Evolutionary conservation across 2,329 filamentous ascomycete species (phyloP), one percentile per base, ranked within the genome.

Genomic region (Aureobasidium sp.): DNA sequence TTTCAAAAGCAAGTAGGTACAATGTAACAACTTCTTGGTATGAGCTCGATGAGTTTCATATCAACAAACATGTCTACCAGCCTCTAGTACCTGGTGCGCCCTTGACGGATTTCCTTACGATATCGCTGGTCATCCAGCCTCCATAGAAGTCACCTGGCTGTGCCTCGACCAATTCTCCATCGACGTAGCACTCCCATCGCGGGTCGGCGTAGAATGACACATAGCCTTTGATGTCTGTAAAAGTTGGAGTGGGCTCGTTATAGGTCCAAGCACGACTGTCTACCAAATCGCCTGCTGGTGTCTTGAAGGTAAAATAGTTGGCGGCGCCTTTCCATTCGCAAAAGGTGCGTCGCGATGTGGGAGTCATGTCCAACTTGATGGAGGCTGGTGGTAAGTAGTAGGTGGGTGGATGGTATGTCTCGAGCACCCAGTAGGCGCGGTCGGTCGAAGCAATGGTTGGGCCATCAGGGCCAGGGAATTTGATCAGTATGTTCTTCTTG

Each of bases 251-350:
- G 4, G 84, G 84, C 45, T 73, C 69, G 61, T 82, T 79, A 68
- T 86, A 87, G 5, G 79, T 81, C 84, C 84, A 87, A 36, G 84
- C 79, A 22, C 82, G 76, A 68, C 83, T 78, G 59, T 74, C 70
- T 8, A 86, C 75, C 1, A 72, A 72, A 44, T 75, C 68, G n/a
- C 70, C 71, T 7, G 70, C 71, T 2, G 78, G 76, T 55, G 76
- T 73, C 42, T 72, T 73, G 49, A 83, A 71, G 62, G 78, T 74
- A 72, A 83, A 84, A 70, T 87, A 86, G 2, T 81, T 84, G 12
- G 84, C 84, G 31, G 71, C 70, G 44, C 84, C 84, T 70, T 86
- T 86, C 81, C 82, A 86, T 70, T 86, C 84, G 72, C 82, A 86
- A 65, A 78, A 82, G 5, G 80, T 77, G 63, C 71, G 73, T 62